Evolutionary conservation across 805 yeast species (phyloP).

Genomic region (Nakazawaea pomicola): DNA sequence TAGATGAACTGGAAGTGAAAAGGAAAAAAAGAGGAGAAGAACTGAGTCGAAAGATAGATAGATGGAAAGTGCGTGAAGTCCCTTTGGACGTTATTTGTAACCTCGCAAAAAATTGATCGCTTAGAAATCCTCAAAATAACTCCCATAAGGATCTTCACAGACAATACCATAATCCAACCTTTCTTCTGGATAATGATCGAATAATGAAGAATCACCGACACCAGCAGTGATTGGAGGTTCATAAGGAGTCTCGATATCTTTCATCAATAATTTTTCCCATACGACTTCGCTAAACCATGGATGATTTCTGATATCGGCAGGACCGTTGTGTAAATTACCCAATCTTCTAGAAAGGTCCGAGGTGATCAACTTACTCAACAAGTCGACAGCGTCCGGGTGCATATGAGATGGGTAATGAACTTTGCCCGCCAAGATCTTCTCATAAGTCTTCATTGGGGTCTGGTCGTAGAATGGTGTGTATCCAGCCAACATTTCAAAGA

Average conservation of each 20-base stretch:
- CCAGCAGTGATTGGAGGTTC: conserved; percentile 63
- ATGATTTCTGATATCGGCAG: conserved; percentile 51
- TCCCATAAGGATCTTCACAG: conserved; percentile 68
- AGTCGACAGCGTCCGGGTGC: conserved; percentile 49
- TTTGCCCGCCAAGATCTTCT: conserved; percentile 50
- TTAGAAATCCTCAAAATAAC: conserved; percentile 52
- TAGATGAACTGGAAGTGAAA: neutral
- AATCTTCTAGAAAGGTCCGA: conserved; percentile 51
- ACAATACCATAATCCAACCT: conserved; percentile 74
- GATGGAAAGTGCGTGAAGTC: neutral
- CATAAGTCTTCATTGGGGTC: conserved; percentile 60
- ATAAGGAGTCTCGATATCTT: conserved; percentile 59
- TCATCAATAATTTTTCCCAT: conserved; percentile 50
- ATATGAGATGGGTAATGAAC: conserved; percentile 48
- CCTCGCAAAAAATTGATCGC: neutral
- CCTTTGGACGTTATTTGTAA: neutral
- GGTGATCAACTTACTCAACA: conserved; percentile 45
- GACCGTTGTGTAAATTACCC: conserved; percentile 55
- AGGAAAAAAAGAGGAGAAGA: neutral
- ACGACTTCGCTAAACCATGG: conserved; percentile 58
- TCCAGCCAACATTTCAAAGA: conserved; percentile 59
- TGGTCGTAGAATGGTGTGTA: conserved; percentile 60
- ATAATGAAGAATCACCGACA: conserved; percentile 58
- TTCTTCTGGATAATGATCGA: conserved; percentile 76
- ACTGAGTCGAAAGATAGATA: neutral